Evolutionary conservation across 1,284 basidiomycete species (phyloP).

Genomic region (Athelia psychrophila): DNA sequence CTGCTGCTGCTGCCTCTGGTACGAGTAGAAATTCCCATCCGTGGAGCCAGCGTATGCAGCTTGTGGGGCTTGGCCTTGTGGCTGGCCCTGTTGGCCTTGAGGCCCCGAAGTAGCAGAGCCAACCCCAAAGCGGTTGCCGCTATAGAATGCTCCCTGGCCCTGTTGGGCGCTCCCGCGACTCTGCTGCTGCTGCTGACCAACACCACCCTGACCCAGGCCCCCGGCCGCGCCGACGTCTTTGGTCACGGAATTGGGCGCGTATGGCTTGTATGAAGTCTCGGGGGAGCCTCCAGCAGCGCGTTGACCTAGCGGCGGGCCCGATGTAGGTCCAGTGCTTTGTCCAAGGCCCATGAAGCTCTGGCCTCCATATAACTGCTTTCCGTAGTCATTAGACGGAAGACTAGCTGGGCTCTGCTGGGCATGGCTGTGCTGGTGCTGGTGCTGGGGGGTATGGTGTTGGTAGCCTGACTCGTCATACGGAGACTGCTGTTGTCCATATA

Average conservation of each 20-base stretch:
- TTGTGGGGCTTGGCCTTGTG: conserved; percentile 55
- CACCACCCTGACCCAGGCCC: conserved; percentile 37
- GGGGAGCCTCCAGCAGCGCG: conserved; percentile 53
- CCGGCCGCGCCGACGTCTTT: conserved; percentile 60
- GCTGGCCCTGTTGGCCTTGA: conserved; percentile 39
- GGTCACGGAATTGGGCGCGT: conserved; percentile 40
- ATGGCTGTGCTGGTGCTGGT: conserved; percentile 42
- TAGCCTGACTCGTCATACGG: conserved; percentile 65
- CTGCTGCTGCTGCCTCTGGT: conserved; percentile 63
- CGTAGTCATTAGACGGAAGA: conserved; percentile 56
- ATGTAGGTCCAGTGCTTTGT: conserved; percentile 41
- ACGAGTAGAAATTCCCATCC: conserved; percentile 64
- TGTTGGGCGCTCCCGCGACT: conserved; percentile 43
- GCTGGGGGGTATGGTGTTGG: conserved; percentile 52
- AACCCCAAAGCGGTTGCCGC: conserved; percentile 55
- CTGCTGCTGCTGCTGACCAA: conserved; percentile 40
- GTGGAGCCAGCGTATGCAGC: conserved; percentile 54
- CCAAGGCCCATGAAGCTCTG: conserved; percentile 70
- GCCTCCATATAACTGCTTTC: conserved; percentile 61
- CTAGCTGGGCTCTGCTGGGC: conserved; percentile 47
- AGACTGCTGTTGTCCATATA: conserved; percentile 61
- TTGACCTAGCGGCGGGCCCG: conserved; percentile 45
- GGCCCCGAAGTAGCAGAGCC: conserved; percentile 38
- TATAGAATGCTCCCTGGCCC: conserved; percentile 58
- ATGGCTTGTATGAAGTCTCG: conserved; percentile 72